phyloP scores from a whole-genome alignment of 441 rosid genomes.

The Viola pubescens region DNA sequence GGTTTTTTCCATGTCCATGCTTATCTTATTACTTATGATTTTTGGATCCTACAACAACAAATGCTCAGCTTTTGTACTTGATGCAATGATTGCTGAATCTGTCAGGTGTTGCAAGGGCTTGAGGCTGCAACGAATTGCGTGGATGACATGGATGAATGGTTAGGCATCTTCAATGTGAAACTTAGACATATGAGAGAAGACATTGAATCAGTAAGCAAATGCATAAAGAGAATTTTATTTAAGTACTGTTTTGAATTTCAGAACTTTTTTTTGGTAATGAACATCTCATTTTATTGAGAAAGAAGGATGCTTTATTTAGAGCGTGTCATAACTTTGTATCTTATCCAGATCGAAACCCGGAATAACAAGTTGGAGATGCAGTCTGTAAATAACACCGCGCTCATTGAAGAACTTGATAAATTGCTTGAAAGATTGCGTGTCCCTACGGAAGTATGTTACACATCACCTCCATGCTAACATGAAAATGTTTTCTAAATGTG shows the following conservation, averaged over 20 bases:
- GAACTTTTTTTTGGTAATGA: background rate
- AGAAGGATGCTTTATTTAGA: background rate
- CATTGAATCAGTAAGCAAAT: constrained; percentile 74
- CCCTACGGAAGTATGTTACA: constrained; percentile 73
- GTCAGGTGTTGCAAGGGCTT: constrained; percentile 90
- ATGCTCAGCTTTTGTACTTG: constrained; percentile 8
- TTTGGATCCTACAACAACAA: background rate
- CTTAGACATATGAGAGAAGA: constrained; percentile 99
- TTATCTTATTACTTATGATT: background rate
- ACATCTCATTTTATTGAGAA: background rate
- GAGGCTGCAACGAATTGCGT: constrained; percentile 90
- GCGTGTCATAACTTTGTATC: constrained; percentile 1
- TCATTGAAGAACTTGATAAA: constrained; percentile 92
- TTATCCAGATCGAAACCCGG: constrained; percentile 87
- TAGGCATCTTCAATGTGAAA: constrained; percentile 93
- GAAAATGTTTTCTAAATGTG: constrained; percentile 10
- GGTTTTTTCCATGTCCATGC: background rate
- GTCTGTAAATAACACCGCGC: constrained; percentile 85
- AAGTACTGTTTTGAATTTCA: background rate
- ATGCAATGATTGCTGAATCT: constrained; percentile 17
- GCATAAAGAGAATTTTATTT: background rate
- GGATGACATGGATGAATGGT: constrained; percentile 99
- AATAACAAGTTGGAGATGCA: constrained; percentile 97
- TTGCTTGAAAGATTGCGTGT: constrained; percentile 76
- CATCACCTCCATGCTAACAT: constrained; percentile 10